These are phyloP conservation scores for Cornus florida DNA, from an alignment of 148 eudicot species.

Conservation along the genomic window DNA sequence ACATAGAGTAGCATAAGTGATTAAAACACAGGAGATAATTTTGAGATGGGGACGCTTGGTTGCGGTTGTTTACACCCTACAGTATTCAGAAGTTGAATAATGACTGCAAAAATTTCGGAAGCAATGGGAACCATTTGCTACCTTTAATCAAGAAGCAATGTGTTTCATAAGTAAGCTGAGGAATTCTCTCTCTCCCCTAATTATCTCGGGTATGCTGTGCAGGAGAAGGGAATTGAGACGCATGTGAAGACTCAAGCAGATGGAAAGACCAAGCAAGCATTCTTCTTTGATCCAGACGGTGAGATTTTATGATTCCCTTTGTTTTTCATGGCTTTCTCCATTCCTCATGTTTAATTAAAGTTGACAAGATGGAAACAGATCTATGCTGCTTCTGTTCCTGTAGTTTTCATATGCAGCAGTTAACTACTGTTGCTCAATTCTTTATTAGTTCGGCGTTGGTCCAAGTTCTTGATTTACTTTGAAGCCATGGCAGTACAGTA, in stretches of 20 bases:
- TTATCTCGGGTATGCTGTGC: constrained; percentile 8
- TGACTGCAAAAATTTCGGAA: neutral
- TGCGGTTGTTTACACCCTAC: neutral
- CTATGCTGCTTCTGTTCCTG: neutral
- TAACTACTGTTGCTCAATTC: neutral
- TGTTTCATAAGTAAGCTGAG: neutral
- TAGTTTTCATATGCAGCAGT: neutral
- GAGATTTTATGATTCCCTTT: constrained; percentile 8
- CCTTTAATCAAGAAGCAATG: neutral
- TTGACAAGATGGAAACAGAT: neutral
- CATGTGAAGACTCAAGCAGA: constrained; percentile 65
- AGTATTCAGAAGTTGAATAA: neutral
- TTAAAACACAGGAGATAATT: neutral
- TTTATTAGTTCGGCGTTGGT: neutral
- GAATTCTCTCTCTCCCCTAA: neutral
- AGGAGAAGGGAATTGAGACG: constrained; percentile 81
- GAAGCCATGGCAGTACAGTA: neutral
- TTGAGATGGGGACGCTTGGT: neutral
- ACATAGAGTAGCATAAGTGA: neutral
- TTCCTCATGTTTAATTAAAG: neutral
- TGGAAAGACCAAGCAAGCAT: constrained; percentile 79
- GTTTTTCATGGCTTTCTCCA: neutral
- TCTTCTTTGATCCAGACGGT: constrained; percentile 98
- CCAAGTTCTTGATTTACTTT: neutral
- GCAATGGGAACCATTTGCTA: neutral